Evolutionary conservation across 2,329 filamentous ascomycete species (phyloP), one percentile per base, ranked within the genome.

Genomic region (Aureobasidium leucospermi): DNA sequence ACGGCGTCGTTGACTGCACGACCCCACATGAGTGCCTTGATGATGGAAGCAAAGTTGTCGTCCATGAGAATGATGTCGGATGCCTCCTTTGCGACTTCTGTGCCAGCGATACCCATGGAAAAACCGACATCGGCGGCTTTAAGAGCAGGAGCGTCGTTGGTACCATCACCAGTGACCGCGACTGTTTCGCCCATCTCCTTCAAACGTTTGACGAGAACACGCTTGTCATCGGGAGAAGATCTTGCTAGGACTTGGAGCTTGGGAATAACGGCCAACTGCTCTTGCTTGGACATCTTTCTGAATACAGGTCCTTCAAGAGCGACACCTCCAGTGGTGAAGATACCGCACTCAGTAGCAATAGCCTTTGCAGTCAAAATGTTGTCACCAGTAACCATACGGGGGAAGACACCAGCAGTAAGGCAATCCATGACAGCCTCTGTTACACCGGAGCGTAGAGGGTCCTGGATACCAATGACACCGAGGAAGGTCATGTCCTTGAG

Each of bases 341-440:
- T 89, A 52, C 88, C 88, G 63, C 88, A 91, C 61, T 90, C 85
- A 8, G 76, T 79, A 1, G 88, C 87, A 65, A 91, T 91, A 2
- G 88, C 88, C 53, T 82, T 83, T 8, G 86, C 88, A 23, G 88
- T 91, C 19, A 84, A 77, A 63, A 89, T 76, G 67, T 89, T 89
- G 71, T 89, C 86, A 65, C 84, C 86, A 28, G 86, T 89, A 52
- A 89, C 86, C 85, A 89, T 88, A 65, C 86, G 85, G 49, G 89
- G 85, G 59, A 83, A 78, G 15, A 90, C 86, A 58, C 87, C 87
- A 16, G 87, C 87, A 29, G 78, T 78, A 64, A 85, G 81, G 63
- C 86, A 89, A 67, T 83, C 82, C 61, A 78, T 76, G 58, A 90
- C 87, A 46, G 87, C 87, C 49, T 83, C 80, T 13, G 83, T 78